These are phyloP conservation scores for Sideroxylon spinosum DNA, from an alignment of 179 eudicot species.

Conservation along the genomic window DNA sequence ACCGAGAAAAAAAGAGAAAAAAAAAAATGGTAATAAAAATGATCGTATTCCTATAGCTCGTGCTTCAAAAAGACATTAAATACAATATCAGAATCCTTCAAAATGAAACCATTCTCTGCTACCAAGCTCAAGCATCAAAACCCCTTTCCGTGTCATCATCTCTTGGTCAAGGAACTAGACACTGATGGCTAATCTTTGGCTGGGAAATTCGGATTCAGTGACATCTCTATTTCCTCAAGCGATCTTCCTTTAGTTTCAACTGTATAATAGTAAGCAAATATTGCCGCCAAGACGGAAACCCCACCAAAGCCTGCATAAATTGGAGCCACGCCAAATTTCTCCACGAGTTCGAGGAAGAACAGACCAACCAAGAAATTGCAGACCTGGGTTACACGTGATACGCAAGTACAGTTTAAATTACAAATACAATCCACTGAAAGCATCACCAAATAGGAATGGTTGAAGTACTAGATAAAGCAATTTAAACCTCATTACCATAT, in stretches of 20 bases:
- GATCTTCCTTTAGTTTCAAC: constrained; percentile 94
- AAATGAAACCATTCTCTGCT: neutral
- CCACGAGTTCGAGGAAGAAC: constrained; percentile 66
- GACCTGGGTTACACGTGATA: constrained; percentile 37
- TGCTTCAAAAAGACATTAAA: neutral
- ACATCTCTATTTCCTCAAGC: constrained; percentile 78
- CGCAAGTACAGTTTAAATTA: neutral
- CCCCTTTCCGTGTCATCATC: neutral
- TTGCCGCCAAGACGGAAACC: constrained; percentile 56
- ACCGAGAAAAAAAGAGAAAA: neutral
- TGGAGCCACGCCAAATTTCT: constrained; percentile 61
- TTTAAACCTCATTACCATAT: neutral
- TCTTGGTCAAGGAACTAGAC: neutral
- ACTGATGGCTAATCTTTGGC: constrained; percentile 28
- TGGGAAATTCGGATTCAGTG: constrained; percentile 37
- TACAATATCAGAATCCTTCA: neutral
- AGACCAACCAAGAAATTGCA: constrained; percentile 81
- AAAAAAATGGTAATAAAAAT: too few relatives aligned
- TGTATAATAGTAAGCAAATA: constrained; percentile 44
- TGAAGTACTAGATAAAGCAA: neutral
- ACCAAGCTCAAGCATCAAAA: neutral
- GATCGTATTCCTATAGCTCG: neutral
- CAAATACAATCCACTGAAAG: neutral
- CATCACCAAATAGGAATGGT: neutral
- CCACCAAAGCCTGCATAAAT: constrained; percentile 62